Conservation (phyloP, 2,329 filamentous ascomycete genomes). For the Onygena corvina region DNA sequence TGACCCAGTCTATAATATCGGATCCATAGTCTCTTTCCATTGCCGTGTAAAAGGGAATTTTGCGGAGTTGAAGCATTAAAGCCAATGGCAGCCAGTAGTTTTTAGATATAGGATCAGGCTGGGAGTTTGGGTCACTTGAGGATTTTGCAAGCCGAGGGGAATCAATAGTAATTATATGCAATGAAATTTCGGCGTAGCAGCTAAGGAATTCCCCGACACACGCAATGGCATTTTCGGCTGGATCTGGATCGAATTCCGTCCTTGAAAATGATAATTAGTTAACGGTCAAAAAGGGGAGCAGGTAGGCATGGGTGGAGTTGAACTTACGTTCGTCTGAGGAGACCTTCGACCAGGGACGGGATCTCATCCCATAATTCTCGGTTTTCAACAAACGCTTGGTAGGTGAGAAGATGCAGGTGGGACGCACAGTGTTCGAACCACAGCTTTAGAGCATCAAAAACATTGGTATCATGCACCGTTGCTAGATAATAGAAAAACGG, state of each 20-base stretch:
- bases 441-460: slow-evolving; percentile 28
- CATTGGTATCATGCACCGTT: slow-evolving; percentile 21
- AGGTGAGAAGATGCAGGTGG: slow-evolving; percentile 25
- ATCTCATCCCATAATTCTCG: slow-evolving; percentile 37
- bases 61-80: slow-evolving; percentile 26
- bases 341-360: slow-evolving; percentile 29
- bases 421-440: slow-evolving; percentile 34
- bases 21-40: slow-evolving; percentile 24
- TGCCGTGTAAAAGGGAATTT: slow-evolving; percentile 29
- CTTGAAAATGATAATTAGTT: slow-evolving; percentile 15
- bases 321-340: slow-evolving; percentile 32
- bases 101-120: slow-evolving; percentile 24
- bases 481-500: slow-evolving; percentile 16
- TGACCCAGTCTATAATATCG: slow-evolving; percentile 22
- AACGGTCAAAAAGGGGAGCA: neutral
- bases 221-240: slow-evolving; percentile 21
- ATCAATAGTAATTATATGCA: slow-evolving; percentile 34
- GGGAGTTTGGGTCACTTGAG: slow-evolving; percentile 21
- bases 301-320: neutral
- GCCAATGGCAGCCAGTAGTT: slow-evolving; percentile 26
- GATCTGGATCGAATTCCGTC: slow-evolving; percentile 24
- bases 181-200: slow-evolving; percentile 29
- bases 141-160: slow-evolving; percentile 23
- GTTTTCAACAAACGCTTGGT: slow-evolving; percentile 29
- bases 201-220: slow-evolving; percentile 34